Evolutionary conservation across 192 early-diverging fungal genomes (phyloP), one percentile per base, ranked within the genome.

Genomic region (Umbelopsis sp.): DNA sequence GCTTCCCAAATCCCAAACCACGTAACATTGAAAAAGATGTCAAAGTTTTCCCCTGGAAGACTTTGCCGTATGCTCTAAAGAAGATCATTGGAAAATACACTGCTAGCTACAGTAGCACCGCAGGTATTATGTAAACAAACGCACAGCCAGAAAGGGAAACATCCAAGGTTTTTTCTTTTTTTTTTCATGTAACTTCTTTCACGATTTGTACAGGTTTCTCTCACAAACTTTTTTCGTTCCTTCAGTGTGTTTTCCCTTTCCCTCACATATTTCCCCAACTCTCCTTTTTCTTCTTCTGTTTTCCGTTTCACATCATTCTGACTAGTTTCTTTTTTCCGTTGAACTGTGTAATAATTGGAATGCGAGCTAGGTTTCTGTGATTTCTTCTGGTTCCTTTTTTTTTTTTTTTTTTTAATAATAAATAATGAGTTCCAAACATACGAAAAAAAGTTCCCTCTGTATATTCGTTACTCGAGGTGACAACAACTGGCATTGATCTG

Each of bases 1-100:
- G 84, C 17, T 95, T 91, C 70, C 87, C 89, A 0, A 89, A 91
- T 72, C 92, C 93, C 43, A 92, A 90, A 74, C 93, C 93, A 21
- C 82, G 93, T 41, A 93, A 94, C 82, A 94, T 93, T 69, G 92
- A 93, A 81, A 95, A 95, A 78, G 92, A 95, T 66, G 88, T 95
- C 82, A 95, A 95, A 73, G 91, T 95, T 4, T 95, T 91, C 79
- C 83, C 87, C 7, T 95, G 93, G 93, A 85, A 86, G 52, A 84
- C 85, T 1, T 73, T 95, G n/a, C 77, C 87, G 8, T 74, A 83
- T 31, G 92, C 91, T 0, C 80, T 94, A 45, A 85, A 88, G 50
- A 95, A 95, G 71, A 93, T 95, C 68, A 89, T 93, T 31, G 78
- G 85, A 65, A 95, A 93, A 74, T 91, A 91, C 76, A 88, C 86